Base-by-base conservation (phyloP, 1,284 basidiomycete species). In the Cryptococcus sp. region DNA sequence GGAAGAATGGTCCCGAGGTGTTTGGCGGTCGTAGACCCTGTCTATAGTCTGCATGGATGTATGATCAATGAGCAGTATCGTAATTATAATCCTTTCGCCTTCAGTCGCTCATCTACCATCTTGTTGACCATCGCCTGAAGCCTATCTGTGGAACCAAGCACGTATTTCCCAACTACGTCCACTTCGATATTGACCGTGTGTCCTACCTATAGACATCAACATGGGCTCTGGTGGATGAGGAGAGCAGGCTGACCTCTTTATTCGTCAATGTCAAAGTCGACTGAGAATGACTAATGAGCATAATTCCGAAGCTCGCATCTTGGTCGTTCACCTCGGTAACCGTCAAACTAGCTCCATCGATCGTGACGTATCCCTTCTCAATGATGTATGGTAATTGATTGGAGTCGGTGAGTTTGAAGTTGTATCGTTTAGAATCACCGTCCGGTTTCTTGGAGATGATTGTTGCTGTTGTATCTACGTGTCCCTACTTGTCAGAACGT, bases 211-310 rank as follows among this genome's bases (percentile, higher is more conserved):
- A 9, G 18, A 13, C 39, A 41, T 10, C 39, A 19, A 13, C 19
- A 21, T 10, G 9, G 19, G 39, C 39, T 41, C 19, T 16, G 32
- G 32, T 34, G 32, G 32, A 34, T 16, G 19, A 36, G 34, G 34
- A 36, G 11, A 10, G n/a, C 34, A 36, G 11, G n/a, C 34, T 36
- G 11, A 41, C 39, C 10, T 73, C 68, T 76, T 98, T 97, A 50
- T 76, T 79, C 25, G 82, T 82, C 46, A 99, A 78, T 7, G 91
- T 88, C 56, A 97, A 87, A 75, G 87, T 90, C 63, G 85, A 78
- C 68, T 96, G 91, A 28, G 91, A 96, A 74, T 98, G 93, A 56
- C 85, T 84, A 74, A 98, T 96, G 56, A 98, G 82, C 88, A 98
- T 98, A 56, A 99, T 83, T 34, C 86, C 85, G 71, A 98, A 96